These are phyloP conservation scores for Ogataea saltuana DNA, from an alignment of 805 yeast species.

Conservation along the genomic window DNA sequence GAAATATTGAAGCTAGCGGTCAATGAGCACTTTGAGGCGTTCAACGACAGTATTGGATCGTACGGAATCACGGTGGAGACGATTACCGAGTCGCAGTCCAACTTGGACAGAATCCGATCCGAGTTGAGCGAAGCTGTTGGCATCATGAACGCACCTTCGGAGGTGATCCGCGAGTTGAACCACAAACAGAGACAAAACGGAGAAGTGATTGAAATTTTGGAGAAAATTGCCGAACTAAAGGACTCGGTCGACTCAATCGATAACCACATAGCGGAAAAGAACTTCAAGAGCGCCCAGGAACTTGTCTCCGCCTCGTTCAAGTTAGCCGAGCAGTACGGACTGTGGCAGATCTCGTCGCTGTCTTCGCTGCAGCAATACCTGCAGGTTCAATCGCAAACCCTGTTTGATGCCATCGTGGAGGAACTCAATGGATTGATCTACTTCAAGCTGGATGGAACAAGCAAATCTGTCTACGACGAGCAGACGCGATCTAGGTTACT, in stretches of 20 bases:
- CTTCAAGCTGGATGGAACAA: conserved; percentile 23
- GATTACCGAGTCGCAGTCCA: conserved; percentile 61
- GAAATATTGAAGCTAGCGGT: conserved; percentile 66
- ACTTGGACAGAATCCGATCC: conserved; percentile 24
- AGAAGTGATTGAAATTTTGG: conserved; percentile 70
- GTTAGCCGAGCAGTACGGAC: conserved; percentile 48
- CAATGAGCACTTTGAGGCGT: conserved; percentile 77
- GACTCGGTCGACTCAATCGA: conserved; percentile 66
- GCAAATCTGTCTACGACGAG: conserved; percentile 34
- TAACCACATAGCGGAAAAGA: conserved; percentile 63
- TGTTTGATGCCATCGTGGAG: conserved; percentile 74
- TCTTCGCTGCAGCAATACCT: conserved; percentile 50
- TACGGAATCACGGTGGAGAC: conserved; percentile 70
- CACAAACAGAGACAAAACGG: conserved; percentile 60
- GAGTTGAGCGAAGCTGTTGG: conserved; percentile 23
- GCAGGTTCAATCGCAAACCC: conserved; percentile 54
- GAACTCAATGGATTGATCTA: conserved; percentile 64
- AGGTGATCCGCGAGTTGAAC: conserved; percentile 63
- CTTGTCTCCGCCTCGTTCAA: conserved; percentile 39
- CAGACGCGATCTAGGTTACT: conserved; percentile 18
- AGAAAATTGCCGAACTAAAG: conserved; percentile 61
- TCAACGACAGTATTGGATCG: conserved; percentile 82
- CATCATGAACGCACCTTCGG: conserved; percentile 47
- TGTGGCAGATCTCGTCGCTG: conserved; percentile 62
- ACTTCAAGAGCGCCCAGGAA: conserved; percentile 52